phyloP scores from a whole-genome alignment of 2,329 filamentous ascomycete genomes.

The Colletotrichum chrysophilum region DNA sequence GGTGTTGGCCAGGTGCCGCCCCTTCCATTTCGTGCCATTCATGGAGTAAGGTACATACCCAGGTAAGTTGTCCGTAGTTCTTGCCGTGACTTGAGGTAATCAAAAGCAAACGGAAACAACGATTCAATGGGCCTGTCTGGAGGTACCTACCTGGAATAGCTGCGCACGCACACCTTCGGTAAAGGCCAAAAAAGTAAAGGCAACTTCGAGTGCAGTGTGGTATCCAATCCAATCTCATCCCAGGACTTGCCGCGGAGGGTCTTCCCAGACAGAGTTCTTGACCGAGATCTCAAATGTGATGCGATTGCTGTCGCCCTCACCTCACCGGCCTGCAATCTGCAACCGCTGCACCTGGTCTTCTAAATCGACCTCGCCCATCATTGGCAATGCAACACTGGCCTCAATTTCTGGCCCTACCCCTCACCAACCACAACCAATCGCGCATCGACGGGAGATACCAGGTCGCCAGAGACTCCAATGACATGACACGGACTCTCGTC shows the following conservation, averaged over 20 bases:
- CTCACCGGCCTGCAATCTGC: neutral
- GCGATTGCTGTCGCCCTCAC: neutral
- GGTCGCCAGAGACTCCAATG: slow-evolving; percentile 3
- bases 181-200: neutral
- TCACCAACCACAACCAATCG: slow-evolving; percentile 9
- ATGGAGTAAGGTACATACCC: neutral
- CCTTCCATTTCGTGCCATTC: neutral
- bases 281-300: slow-evolving; percentile 6
- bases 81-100: neutral
- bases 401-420: slow-evolving; percentile 8
- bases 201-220: neutral
- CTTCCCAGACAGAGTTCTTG: neutral
- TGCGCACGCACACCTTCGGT: neutral
- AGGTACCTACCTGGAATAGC: neutral
- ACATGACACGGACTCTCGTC: slow-evolving; percentile 11
- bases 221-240: neutral
- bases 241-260: neutral
- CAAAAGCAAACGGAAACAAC: neutral
- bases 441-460: slow-evolving; percentile 3
- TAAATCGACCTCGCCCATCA: neutral
- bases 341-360: neutral
- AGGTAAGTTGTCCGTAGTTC: neutral
- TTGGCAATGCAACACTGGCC: slow-evolving; percentile 16
- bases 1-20: neutral
- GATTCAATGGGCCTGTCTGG: neutral